Base-by-base conservation (phyloP, 2,329 filamentous ascomycete species). In the Colletotrichum sojae region DNA sequence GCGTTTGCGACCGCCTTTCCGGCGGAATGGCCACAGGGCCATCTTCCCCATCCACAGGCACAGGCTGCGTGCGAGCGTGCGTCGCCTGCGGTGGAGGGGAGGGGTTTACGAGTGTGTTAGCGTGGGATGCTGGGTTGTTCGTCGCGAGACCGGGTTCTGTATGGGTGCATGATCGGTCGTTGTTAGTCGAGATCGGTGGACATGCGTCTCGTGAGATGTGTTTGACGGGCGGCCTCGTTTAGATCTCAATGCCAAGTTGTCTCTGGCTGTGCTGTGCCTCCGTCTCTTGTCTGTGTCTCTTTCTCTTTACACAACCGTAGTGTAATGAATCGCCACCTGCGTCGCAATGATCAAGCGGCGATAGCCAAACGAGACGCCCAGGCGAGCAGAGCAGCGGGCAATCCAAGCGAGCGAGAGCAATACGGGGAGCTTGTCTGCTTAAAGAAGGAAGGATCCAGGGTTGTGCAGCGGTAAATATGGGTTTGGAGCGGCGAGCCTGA, bases 1-100 rank as follows among this genome's bases (percentile, higher is more conserved):
- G 76, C 86, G 84, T 81, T 85, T 89, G 81, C 90, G 90, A 80
- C 90, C 91, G 81, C 88, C 91, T 82, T 87, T 91, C 76, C 91
- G 90, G 81, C 91, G 87, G 81, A 97, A 97, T 71, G 91, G 93
- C 94, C 94, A 97, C 80, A 95, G 84, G 78, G 91, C 89, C 93
- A 95, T 95, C 65, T 71, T 79, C 57, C 71, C 31, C 31, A 36
- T 36, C 31, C 69, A 63, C 27, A 9, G 20, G 62, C 55, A 8
- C n/a, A 27, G 20, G 25, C 5, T 20, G 25, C n/a, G 8, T n/a
- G 22, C 31, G 16, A 16, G 46, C 13, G 45, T 54, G 22, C 31
- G 31, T 45, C 51, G 52, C 49, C 56, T 36, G 31, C 31, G 8
- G 31, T 36, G 31, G 31, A 54, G 40, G 10, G 22, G 39, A n/a